Evolutionary conservation across 306 rosid genomes (phyloP).

Genomic region (Citrullus amarus): DNA sequence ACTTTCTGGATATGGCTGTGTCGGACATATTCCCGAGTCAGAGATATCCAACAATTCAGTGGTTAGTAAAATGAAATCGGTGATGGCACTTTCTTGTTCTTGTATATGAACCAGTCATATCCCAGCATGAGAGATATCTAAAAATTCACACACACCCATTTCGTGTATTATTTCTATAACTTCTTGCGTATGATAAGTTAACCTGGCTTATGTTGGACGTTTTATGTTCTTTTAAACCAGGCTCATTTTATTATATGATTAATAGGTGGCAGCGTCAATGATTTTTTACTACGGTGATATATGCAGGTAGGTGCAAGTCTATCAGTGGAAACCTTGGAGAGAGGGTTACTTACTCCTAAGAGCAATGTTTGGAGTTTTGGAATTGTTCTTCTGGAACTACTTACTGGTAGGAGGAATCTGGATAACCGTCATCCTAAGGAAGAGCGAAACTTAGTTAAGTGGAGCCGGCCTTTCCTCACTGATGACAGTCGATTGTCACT

Average conservation of each 20-base stretch:
- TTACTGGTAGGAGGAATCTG: slow-evolving; percentile 83
- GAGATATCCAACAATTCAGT: slow-evolving; percentile 72
- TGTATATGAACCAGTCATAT: not conserved
- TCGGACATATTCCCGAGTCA: slow-evolving; percentile 75
- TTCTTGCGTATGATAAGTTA: not conserved
- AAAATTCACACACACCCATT: not conserved
- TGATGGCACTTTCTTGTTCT: not conserved
- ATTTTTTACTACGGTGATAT: not conserved
- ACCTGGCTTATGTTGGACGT: not conserved
- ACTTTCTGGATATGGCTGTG: slow-evolving; percentile 98
- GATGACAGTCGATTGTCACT: slow-evolving; percentile 67
- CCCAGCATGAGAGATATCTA: not conserved
- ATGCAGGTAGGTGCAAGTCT: slow-evolving; percentile 84
- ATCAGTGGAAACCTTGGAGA: slow-evolving; percentile 86
- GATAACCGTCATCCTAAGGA: slow-evolving; percentile 88
- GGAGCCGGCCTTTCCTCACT: slow-evolving; percentile 88
- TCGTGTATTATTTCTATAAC: not conserved
- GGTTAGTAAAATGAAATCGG: slow-evolving; percentile 29
- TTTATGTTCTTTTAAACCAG: not conserved
- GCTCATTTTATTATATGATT: not conserved
- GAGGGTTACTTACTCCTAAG: slow-evolving; percentile 91
- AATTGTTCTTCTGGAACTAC: slow-evolving; percentile 77
- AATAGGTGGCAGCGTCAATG: not conserved
- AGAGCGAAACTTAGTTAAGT: slow-evolving; percentile 85
- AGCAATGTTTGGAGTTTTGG: slow-evolving; percentile 99